Evolutionary conservation across 768 basidiomycete genomes (phyloP).

Genomic region (Kwoniella bestiolae): DNA sequence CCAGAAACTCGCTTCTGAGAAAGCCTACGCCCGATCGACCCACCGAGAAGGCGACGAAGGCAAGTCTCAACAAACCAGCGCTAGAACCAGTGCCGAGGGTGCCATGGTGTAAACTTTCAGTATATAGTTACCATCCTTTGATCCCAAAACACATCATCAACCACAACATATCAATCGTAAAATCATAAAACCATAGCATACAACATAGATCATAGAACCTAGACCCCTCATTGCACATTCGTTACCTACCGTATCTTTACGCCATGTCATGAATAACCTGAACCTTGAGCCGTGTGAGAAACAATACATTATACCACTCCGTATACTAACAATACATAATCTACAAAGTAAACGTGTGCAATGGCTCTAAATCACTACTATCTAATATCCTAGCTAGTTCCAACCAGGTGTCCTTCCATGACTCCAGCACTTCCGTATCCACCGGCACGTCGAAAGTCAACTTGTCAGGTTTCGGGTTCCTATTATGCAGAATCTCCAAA

Average conservation of each 20-base stretch:
- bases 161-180: background rate
- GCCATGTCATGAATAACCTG: slow-evolving; percentile 8
- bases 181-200: background rate
- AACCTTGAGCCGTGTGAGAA: background rate
- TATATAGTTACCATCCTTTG: background rate
- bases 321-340: background rate
- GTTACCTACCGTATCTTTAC: background rate
- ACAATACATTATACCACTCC: background rate
- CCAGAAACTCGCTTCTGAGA: slow-evolving; percentile 36
- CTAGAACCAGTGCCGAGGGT: slow-evolving; percentile 32
- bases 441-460: background rate
- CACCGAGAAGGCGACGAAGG: slow-evolving; percentile 33
- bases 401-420: background rate
- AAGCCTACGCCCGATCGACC: slow-evolving; percentile 39
- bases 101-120: slow-evolving; percentile 5
- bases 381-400: background rate
- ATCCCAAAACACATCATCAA: background rate
- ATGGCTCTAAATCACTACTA: background rate
- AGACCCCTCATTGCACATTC: background rate
- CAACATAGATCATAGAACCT: background rate
- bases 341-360: background rate
- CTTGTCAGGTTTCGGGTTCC: background rate
- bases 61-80: slow-evolving; percentile 33
- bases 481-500: background rate
- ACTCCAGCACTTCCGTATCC: background rate